phyloP scores from a whole-genome alignment of 2,329 filamentous ascomycete species.

The Clarireedia sp. region DNA sequence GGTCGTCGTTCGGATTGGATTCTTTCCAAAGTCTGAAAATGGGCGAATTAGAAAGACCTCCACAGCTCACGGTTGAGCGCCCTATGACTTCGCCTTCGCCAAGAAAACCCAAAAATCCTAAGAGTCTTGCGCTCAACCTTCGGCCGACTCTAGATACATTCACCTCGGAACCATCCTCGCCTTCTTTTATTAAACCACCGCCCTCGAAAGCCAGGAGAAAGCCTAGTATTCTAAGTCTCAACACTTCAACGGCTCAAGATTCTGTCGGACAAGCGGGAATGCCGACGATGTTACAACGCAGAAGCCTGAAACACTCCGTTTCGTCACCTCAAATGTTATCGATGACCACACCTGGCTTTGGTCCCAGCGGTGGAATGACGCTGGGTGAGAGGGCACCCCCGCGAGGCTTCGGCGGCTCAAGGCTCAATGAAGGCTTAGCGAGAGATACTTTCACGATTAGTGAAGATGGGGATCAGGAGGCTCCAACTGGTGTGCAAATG shows the following conservation, averaged over 20 bases:
- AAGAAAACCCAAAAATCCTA: slow-evolving; percentile 71
- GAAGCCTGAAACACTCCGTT: slow-evolving; percentile 58
- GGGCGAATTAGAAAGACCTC: slow-evolving; percentile 34
- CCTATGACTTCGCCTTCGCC: slow-evolving; percentile 63
- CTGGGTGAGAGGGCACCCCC: slow-evolving; percentile 39
- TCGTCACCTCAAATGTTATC: slow-evolving; percentile 58
- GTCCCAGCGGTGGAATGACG: slow-evolving; percentile 54
- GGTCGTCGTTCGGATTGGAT: slow-evolving; percentile 43
- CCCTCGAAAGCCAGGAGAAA: slow-evolving; percentile 58
- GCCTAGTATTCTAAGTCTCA: slow-evolving; percentile 70
- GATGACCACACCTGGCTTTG: slow-evolving; percentile 47
- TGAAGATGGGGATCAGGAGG: slow-evolving; percentile 35
- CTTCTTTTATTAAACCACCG: slow-evolving; percentile 73
- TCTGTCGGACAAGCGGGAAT: slow-evolving; percentile 48
- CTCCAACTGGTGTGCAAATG: slow-evolving; percentile 51
- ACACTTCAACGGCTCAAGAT: slow-evolving; percentile 57
- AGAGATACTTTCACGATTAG: slow-evolving; percentile 25
- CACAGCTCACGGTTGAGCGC: slow-evolving; percentile 35
- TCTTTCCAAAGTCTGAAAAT: slow-evolving; percentile 31
- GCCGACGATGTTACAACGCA: slow-evolving; percentile 51
- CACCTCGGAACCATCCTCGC: slow-evolving; percentile 51
- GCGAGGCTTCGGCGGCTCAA: slow-evolving; percentile 20
- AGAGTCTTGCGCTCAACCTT: slow-evolving; percentile 72
- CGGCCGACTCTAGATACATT: slow-evolving; percentile 41
- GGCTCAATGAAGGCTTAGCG: slow-evolving; percentile 24